Evolutionary conservation across 176 grass and related monocot genomes (phyloP).

Genomic region (Oryza nivara): DNA sequence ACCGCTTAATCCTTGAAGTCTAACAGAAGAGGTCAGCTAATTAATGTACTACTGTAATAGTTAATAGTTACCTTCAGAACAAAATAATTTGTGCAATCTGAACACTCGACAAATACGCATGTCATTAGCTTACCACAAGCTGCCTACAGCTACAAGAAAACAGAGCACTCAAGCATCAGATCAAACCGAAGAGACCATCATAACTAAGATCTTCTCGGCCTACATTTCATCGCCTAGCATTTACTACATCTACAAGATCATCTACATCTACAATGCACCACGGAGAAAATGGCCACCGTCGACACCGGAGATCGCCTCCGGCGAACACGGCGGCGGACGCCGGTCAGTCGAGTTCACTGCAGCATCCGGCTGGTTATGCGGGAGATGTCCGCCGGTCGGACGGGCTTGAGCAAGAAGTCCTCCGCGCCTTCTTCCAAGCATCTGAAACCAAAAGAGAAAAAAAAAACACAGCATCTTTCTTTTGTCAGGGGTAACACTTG

Average conservation of each 20-base stretch:
- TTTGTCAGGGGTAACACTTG: neutral
- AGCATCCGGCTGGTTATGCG: conserved; percentile 43
- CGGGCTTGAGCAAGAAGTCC: conserved; percentile 52
- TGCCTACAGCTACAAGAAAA: neutral
- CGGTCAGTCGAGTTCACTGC: conserved; percentile 21
- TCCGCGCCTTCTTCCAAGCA: conserved; percentile 55
- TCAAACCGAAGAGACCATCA: neutral
- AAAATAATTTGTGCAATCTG: too few species aligned
- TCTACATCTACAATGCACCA: neutral
- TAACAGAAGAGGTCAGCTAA: too few species aligned
- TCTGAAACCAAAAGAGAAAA: neutral
- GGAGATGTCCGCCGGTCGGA: conserved; percentile 50
- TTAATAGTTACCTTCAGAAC: neutral
- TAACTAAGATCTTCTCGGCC: neutral
- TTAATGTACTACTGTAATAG: too few species aligned
- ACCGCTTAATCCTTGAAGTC: too few species aligned
- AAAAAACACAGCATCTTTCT: neutral
- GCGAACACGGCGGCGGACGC: neutral
- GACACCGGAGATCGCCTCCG: neutral
- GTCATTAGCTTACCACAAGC: neutral
- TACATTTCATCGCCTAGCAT: neutral
- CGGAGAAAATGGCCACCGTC: too few species aligned
- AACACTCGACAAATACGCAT: neutral
- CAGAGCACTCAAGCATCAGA: neutral
- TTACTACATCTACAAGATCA: too few species aligned